Conservation (phyloP, 208 protist species). For the Trypanosoma platydactyli region DNA sequence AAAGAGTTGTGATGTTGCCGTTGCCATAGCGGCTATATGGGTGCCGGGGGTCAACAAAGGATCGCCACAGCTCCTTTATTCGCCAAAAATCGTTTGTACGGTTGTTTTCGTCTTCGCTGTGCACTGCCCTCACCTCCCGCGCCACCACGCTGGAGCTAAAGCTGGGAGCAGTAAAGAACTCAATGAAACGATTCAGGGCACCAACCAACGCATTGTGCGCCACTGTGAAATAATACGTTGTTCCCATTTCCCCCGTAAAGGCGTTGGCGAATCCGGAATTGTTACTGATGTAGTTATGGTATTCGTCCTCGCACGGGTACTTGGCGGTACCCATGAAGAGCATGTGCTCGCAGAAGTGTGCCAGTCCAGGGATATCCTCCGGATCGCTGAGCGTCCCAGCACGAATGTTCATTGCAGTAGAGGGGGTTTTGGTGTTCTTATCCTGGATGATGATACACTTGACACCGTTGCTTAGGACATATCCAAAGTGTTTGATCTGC, state of each 20-base stretch:
- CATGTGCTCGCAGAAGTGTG: constrained; percentile 95
- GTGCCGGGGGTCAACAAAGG: constrained; percentile 57
- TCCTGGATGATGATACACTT: constrained; percentile 81
- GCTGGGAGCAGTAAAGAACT: constrained; percentile 93
- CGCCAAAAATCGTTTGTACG: constrained; percentile 84
- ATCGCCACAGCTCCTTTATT: constrained; percentile 64
- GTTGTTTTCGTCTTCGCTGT: constrained; percentile 94
- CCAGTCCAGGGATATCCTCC: constrained; percentile 65
- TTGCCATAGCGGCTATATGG: constrained; percentile 82
- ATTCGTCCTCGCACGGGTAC: constrained; percentile 91
- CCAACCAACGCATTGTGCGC: constrained; percentile 62
- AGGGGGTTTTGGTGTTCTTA: constrained; percentile 43
- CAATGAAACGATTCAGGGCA: constrained; percentile 90
- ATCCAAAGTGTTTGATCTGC: constrained; percentile 46
- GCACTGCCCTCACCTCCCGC: constrained; percentile 92
- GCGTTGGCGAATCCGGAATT: constrained; percentile 85
- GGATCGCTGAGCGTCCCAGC: constrained; percentile 76
- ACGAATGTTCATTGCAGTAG: constrained; percentile 77
- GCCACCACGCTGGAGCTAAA: constrained; percentile 75
- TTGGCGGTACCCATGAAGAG: constrained; percentile 93
- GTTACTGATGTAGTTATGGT: constrained; percentile 67
- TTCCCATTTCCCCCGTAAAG: constrained; percentile 73
- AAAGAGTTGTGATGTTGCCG: constrained; percentile 87
- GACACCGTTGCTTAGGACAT: constrained; percentile 68
- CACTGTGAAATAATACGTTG: constrained; percentile 91